Base-by-base conservation (phyloP, 306 rosid genomes). In the Corylus heterophylla region DNA sequence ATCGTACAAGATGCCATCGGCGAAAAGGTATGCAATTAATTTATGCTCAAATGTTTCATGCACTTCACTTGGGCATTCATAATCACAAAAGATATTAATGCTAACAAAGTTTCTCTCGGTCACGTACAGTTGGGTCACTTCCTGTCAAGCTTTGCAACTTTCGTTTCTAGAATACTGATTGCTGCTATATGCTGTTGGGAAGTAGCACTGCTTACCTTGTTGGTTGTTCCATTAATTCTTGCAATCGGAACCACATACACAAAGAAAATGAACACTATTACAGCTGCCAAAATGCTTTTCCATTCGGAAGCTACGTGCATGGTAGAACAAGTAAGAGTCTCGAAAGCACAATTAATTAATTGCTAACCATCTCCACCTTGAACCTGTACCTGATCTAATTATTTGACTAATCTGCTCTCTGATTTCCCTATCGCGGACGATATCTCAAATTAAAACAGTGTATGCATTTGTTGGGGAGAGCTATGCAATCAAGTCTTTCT, bases 381-480 rank as follows among this genome's bases (percentile, higher is more conserved):
- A 48, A 11, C 51, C 44, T 42, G 45, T 42, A 6, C 8, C 45
- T 42, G 45, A 42, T 42, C 45, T 42, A 42, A 42, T 49, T 49
- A 10, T 20, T 44, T 49, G 29, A 72, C 74, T 31, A 31, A 31
- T 71, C 56, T 82, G 63, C n/a, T 63, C 12, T 35, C 76, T 62
- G 78, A 27, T 74, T 70, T 45, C 74, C 70, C 45, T 62, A 71
- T 6, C 72, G 75, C 92, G 91, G 98, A 86, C 95, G 25, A 86
- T 91, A 85, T 90, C 95, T 77, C 97, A 93, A 49, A 93, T 91
- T 72, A 90, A 87, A 83, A 90, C 97, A 69, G 98, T 93, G 22
- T 93, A 93, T 78, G 93, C 97, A 72, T 93, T 93, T 83, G 92
- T 85, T 77, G 98, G 98, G 66, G 98, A 94, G 85, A 73, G 54